Base-by-base conservation (phyloP, 768 basidiomycete genomes). In the Sporobolomyces phaffii region DNA sequence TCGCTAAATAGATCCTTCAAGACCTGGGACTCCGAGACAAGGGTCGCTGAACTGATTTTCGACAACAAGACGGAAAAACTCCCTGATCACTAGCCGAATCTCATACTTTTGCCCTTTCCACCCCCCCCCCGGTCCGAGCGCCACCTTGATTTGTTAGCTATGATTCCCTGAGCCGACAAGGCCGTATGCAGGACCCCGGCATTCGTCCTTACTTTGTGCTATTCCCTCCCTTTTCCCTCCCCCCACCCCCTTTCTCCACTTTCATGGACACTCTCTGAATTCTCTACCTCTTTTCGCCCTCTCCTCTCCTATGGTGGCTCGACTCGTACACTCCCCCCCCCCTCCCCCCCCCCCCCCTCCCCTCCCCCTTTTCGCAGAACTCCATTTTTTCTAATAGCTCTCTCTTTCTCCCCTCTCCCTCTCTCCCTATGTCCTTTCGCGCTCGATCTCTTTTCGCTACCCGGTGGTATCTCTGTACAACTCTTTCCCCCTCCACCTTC, bases 21-120 rank as follows among this genome's bases (percentile, higher is more conserved):
- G 54, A 41, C 54, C 54, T 41, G n/a, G 24, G 26, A 56, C 54
- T 43, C 54, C 54, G 28, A 56, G 40, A 56, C 34, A 53, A 53
- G 34, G 34, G 5, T 53, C 52, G 3, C 34, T 53, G 13, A 36
- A 36, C n/a, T 49, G 26, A 26, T 17, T 7, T 9, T 20, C 22
- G 8, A 9, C 22, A 13, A 24, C 8, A 45, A 45, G 24, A 17
- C 44, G 7, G 20, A 7, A 10, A 45, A 45, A 45, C 8, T 24
- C 11, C 13, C 18, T 14, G 24, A 10, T 9, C 18, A 14, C 11
- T 24, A 45, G 24, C 44, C 11, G 9, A n/a, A 9, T 45, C 44
- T 9, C 8, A 8, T 24, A 7, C 18, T 14, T 45, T 45, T n/a
- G 18, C 9, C 8, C 44, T n/a, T 9, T 45, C 18, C 44, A 17